phyloP scores from a whole-genome alignment of 2,329 filamentous ascomycete species.

The Fusarium cicatricum region DNA sequence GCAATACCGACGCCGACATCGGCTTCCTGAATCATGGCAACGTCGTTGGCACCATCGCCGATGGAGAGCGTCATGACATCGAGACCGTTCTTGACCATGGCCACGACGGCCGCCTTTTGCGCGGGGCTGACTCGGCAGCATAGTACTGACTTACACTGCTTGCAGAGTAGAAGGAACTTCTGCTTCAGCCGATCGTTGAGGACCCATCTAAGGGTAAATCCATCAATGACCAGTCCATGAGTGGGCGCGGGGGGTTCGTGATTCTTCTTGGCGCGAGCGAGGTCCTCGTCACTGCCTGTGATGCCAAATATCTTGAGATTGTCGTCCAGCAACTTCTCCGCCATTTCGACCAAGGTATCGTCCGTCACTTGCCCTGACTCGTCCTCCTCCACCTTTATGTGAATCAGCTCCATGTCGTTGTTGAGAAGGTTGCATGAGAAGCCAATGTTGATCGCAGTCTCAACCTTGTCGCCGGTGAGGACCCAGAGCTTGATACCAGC shows the following conservation, averaged over 20 bases:
- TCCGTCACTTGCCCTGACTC: slow-evolving; percentile 59
- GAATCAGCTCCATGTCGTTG: slow-evolving; percentile 97
- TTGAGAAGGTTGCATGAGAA: slow-evolving; percentile 98
- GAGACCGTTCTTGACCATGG: slow-evolving; percentile 92
- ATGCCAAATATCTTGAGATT: slow-evolving; percentile 78
- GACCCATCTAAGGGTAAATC: slow-evolving; percentile 89
- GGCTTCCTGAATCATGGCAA: slow-evolving; percentile 97
- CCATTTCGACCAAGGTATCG: slow-evolving; percentile 61
- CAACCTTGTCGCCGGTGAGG: slow-evolving; percentile 96
- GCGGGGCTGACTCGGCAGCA: slow-evolving; percentile 97
- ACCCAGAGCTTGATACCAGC: slow-evolving; percentile 99
- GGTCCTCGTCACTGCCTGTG: slow-evolving; percentile 85
- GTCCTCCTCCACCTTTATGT: slow-evolving; percentile 85
- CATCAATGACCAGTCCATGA: slow-evolving; percentile 93
- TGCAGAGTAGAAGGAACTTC: slow-evolving; percentile 94
- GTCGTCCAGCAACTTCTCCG: slow-evolving; percentile 77
- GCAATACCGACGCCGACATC: slow-evolving; percentile 97
- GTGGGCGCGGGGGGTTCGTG: slow-evolving; percentile 88
- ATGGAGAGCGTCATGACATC: slow-evolving; percentile 97
- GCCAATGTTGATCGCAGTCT: slow-evolving; percentile 99
- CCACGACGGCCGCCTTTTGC: slow-evolving; percentile 96
- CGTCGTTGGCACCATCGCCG: slow-evolving; percentile 93
- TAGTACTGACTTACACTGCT: slow-evolving; percentile 94
- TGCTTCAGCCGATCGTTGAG: slow-evolving; percentile 84
- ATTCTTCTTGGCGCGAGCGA: slow-evolving; percentile 78